Evolutionary conservation across 257 asterid species (phyloP).

Genomic region (Osmanthus fragrans): DNA sequence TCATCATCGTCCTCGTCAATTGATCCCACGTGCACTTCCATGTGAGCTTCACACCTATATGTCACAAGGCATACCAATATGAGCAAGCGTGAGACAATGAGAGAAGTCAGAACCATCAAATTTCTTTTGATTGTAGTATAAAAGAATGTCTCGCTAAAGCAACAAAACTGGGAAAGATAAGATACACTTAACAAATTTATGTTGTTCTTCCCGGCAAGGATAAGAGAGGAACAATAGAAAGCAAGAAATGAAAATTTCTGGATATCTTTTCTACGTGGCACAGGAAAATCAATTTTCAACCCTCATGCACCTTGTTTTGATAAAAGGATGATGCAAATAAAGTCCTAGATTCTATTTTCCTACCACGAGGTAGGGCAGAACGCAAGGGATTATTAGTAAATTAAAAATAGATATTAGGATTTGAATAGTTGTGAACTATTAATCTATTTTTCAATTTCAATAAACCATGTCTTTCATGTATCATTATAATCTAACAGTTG

Average conservation of each 20-base stretch:
- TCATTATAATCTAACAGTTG: slow-evolving; percentile 14
- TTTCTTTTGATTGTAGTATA: slow-evolving; percentile 7
- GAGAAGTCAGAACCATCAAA: background rate
- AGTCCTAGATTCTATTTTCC: slow-evolving; percentile 8
- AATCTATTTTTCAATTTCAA: background rate
- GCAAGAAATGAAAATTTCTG: background rate
- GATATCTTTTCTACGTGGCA: background rate
- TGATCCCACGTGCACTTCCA: slow-evolving; percentile 99
- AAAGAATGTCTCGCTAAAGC: background rate
- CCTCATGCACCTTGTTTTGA: background rate
- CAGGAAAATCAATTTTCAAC: background rate
- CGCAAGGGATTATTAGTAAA: background rate
- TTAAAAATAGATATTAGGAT: background rate
- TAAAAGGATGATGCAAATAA: slow-evolving; percentile 19
- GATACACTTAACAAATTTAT: slow-evolving; percentile 1
- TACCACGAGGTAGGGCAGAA: background rate
- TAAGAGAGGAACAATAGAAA: slow-evolving; percentile 6
- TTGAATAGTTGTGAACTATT: background rate
- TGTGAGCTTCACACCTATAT: slow-evolving; percentile 95
- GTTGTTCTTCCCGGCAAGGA: background rate
- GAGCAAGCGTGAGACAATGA: background rate
- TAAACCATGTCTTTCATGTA: slow-evolving; percentile 6
- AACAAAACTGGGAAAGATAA: slow-evolving; percentile 8
- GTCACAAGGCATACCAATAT: slow-evolving; percentile 27
- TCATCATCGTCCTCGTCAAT: slow-evolving; percentile 99